Conservation (phyloP, 2,329 filamentous ascomycete genomes). For the Nemania diffusa region DNA sequence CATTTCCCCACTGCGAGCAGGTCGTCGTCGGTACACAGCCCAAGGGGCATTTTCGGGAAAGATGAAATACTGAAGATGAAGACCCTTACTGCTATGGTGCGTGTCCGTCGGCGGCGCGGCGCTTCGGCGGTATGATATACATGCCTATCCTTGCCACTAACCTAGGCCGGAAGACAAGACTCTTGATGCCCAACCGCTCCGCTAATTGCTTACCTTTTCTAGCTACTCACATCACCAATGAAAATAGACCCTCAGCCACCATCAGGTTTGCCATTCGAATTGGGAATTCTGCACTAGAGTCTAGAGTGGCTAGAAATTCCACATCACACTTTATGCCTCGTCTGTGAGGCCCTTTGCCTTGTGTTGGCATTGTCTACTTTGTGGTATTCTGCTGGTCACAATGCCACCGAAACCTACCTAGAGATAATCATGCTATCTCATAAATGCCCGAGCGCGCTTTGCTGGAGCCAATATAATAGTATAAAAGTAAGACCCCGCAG, state of each 20-base stretch:
- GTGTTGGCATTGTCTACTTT: neutral
- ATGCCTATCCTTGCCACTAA: conserved; percentile 1
- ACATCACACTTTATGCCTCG: conserved; percentile 4
- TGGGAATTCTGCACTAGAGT: conserved; percentile 6
- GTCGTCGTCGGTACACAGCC: conserved; percentile 12
- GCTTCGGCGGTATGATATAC: conserved; percentile 7
- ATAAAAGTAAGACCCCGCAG: conserved; percentile 5
- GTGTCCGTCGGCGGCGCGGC: neutral
- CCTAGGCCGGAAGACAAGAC: neutral
- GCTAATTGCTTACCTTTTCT: conserved; percentile 6
- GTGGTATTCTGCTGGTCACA: neutral
- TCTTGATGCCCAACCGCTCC: conserved; percentile 17
- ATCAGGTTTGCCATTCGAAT: neutral
- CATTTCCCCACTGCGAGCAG: conserved; percentile 32
- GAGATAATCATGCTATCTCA: neutral
- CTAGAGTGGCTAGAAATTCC: conserved; percentile 21
- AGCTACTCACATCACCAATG: neutral
- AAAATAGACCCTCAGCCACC: conserved; percentile 20
- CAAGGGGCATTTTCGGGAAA: conserved; percentile 1
- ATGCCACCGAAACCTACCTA: neutral
- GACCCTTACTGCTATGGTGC: conserved; percentile 12
- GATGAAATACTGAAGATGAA: neutral
- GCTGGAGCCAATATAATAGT: neutral
- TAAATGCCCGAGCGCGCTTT: neutral
- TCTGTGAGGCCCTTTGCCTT: conserved; percentile 1